A percentile compares a stretch with the other conserved stretches of the same genome.
phyloP scores from a whole-genome alignment of 331 rosid species.

The Malus hybrid region DNA sequence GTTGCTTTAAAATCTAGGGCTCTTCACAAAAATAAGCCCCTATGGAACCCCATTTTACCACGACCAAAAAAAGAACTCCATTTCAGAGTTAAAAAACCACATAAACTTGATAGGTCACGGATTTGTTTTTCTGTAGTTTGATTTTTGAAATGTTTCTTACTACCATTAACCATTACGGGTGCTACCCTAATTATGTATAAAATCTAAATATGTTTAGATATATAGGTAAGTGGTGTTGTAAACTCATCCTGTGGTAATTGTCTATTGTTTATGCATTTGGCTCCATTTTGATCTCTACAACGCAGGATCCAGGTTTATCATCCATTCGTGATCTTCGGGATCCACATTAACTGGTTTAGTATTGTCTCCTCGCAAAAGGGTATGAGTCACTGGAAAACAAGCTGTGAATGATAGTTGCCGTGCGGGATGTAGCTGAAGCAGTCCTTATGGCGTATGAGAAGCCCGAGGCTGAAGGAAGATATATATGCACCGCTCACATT shows the following conservation, averaged over 20 bases:
- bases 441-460: constrained; percentile 44
- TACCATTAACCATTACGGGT: too few relatives aligned
- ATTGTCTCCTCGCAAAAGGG: neutral
- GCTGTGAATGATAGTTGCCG: constrained; percentile 31
- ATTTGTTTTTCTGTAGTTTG: too few relatives aligned
- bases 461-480: constrained; percentile 16
- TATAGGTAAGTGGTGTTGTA: neutral
- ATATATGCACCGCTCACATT: constrained; percentile 40
- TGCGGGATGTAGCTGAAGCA: constrained; percentile 50
- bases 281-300: neutral
- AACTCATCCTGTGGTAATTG: neutral
- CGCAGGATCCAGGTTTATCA: neutral
- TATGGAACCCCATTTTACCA: too few relatives aligned
- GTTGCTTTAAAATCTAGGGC: neutral
- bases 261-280: neutral
- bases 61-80: too few relatives aligned
- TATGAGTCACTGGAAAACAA: constrained; percentile 36
- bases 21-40: too few relatives aligned
- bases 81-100: too few relatives aligned
- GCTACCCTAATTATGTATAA: too few relatives aligned
- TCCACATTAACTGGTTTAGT: neutral
- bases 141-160: too few relatives aligned
- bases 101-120: too few relatives aligned
- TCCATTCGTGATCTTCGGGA: neutral
- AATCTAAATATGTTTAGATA: neutral